Evolutionary conservation across 345 rosid species (phyloP).

Genomic region (Brassica cretica): DNA sequence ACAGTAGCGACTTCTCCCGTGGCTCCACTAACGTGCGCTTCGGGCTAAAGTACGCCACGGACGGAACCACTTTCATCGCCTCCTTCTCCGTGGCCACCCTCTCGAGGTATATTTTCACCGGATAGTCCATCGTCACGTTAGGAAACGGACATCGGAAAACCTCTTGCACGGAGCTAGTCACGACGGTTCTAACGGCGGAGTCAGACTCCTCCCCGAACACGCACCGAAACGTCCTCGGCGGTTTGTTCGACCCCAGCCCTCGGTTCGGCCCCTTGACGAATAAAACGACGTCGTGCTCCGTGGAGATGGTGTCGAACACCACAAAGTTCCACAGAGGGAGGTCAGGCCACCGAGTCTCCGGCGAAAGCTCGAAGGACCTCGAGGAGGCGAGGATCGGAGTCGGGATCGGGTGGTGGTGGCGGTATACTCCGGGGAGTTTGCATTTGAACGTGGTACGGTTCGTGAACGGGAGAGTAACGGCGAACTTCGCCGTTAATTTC

Average conservation of each 20-base stretch:
- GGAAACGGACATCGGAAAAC: conserved; percentile 79
- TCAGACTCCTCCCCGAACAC: conserved; percentile 52
- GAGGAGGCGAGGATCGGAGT: conserved; percentile 54
- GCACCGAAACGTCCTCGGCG: conserved; percentile 56
- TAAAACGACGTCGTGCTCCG: conserved; percentile 67
- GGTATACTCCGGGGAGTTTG: conserved; percentile 48
- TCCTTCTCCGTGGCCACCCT: conserved; percentile 29
- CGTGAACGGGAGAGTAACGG: conserved; percentile 51
- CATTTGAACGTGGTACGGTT: conserved; percentile 60
- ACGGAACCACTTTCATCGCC: conserved; percentile 44
- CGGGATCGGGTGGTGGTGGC: conserved; percentile 49
- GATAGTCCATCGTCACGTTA: conserved; percentile 10
- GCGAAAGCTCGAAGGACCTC: conserved; percentile 6
- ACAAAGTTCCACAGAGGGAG: conserved; percentile 55
- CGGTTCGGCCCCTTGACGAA: conserved; percentile 74
- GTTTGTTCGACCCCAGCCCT: conserved; percentile 54
- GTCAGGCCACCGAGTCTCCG: conserved; percentile 30
- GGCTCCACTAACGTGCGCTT: conserved; percentile 28
- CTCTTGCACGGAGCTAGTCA: conserved; percentile 79
- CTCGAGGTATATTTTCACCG: conserved; percentile 57
- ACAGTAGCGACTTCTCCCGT: conserved; percentile 38
- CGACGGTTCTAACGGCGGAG: conserved; percentile 51
- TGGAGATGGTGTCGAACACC: conserved; percentile 73
- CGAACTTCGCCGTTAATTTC: conserved; percentile 54
- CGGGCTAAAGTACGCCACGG: conserved; percentile 64